phyloP scores from a whole-genome alignment of 2,329 filamentous ascomycete genomes.

The Fusarium miscanthi region DNA sequence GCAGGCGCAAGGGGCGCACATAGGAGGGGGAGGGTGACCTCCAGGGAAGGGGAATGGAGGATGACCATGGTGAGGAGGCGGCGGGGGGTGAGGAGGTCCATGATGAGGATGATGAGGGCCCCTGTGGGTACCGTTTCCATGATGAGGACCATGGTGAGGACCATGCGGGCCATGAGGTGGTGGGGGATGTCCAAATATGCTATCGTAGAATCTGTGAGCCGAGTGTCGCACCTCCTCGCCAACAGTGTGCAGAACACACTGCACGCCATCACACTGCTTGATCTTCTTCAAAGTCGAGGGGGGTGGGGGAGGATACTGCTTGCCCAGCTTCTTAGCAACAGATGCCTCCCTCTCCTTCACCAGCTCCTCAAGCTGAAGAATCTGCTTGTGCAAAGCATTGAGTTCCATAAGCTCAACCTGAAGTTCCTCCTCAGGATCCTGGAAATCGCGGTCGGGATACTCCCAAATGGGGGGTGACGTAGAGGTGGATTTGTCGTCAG shows the following conservation, averaged over 20 bases:
- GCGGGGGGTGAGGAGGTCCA: slow-evolving; percentile 42
- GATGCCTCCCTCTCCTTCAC: slow-evolving; percentile 57
- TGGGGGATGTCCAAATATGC: slow-evolving; percentile 28
- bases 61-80: slow-evolving; percentile 28
- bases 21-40: slow-evolving; percentile 18
- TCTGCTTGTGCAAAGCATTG: slow-evolving; percentile 55
- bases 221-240: slow-evolving; percentile 53
- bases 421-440: slow-evolving; percentile 47
- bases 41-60: slow-evolving; percentile 44
- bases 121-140: slow-evolving; percentile 24
- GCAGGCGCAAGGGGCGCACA: too few species aligned
- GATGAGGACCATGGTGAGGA: slow-evolving; percentile 28
- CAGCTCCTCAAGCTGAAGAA: slow-evolving; percentile 54
- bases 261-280: slow-evolving; percentile 33
- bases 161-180: slow-evolving; percentile 26
- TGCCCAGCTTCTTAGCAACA: slow-evolving; percentile 51
- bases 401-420: slow-evolving; percentile 59
- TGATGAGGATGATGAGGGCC: slow-evolving; percentile 36
- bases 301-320: slow-evolving; percentile 32
- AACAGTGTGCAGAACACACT: slow-evolving; percentile 56
- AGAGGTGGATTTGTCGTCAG: slow-evolving; percentile 1
- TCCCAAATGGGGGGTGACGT: slow-evolving; percentile 21
- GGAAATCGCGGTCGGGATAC: slow-evolving; percentile 42
- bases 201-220: slow-evolving; percentile 34
- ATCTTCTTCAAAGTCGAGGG: slow-evolving; percentile 39